Conservation (phyloP, 2,329 filamentous ascomycete genomes). For the Knufia petricola region DNA sequence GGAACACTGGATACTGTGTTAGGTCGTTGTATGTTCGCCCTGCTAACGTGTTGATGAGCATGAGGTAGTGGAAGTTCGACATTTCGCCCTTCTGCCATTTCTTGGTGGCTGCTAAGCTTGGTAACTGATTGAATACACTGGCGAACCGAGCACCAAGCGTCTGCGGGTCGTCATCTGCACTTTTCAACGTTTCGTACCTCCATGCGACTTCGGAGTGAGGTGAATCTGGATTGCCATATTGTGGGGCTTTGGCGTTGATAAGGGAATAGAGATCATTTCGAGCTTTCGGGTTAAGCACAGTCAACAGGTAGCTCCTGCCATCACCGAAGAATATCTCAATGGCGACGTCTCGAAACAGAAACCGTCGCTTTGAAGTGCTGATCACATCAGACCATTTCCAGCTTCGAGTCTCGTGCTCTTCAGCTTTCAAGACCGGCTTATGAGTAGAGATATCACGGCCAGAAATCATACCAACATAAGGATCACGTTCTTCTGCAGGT, state of each 20-base stretch:
- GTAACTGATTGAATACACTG: slow-evolving; percentile 76
- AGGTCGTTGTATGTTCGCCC: slow-evolving; percentile 95
- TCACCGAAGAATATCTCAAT: slow-evolving; percentile 98
- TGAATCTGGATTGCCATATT: slow-evolving; percentile 60
- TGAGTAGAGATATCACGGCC: slow-evolving; percentile 58
- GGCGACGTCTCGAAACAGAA: slow-evolving; percentile 88
- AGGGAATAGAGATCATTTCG: slow-evolving; percentile 74
- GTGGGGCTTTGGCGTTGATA: slow-evolving; percentile 68
- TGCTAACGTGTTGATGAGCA: slow-evolving; percentile 97
- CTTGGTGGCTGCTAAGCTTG: slow-evolving; percentile 74
- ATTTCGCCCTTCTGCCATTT: slow-evolving; percentile 91
- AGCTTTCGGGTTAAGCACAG: slow-evolving; percentile 61
- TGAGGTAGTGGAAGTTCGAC: slow-evolving; percentile 97
- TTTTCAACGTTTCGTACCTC: slow-evolving; percentile 77
- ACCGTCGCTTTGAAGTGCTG: slow-evolving; percentile 89
- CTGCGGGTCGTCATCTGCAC: slow-evolving; percentile 53
- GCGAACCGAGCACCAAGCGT: slow-evolving; percentile 80
- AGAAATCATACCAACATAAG: slow-evolving; percentile 88
- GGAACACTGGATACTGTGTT: slow-evolving; percentile 96
- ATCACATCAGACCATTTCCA: slow-evolving; percentile 95
- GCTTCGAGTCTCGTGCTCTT: slow-evolving; percentile 72
- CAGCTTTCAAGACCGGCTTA: slow-evolving; percentile 37
- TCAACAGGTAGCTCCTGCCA: slow-evolving; percentile 86
- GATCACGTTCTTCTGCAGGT: slow-evolving; percentile 81
- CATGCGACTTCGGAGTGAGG: slow-evolving; percentile 79